These are phyloP conservation scores for Candolleomyces eurysporus DNA, from an alignment of 768 basidiomycete species.

Conservation along the genomic window DNA sequence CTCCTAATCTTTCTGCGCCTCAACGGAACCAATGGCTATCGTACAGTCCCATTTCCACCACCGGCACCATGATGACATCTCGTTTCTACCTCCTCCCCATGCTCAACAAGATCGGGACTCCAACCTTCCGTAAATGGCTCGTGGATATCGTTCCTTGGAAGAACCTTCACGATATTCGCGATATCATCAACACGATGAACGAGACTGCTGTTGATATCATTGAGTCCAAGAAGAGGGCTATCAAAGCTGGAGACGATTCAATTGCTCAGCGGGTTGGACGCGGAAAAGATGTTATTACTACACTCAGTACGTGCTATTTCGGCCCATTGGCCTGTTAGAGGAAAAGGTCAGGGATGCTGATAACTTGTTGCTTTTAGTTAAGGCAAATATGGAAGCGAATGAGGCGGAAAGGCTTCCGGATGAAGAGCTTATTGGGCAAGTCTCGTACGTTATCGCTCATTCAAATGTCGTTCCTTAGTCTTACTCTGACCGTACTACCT, in stretches of 20 bases:
- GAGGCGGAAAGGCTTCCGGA: conserved; percentile 30
- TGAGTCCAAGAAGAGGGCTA: conserved; percentile 32
- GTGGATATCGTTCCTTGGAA: conserved; percentile 31
- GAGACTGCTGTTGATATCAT: conserved; percentile 34
- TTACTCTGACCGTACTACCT: neutral
- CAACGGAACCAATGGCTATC: conserved; percentile 8
- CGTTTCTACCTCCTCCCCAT: conserved; percentile 14
- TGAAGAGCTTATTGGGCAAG: conserved; percentile 39
- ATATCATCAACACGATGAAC: conserved; percentile 35
- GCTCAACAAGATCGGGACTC: conserved; percentile 21
- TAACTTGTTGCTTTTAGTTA: conserved; percentile 25
- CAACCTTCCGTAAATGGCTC: conserved; percentile 30
- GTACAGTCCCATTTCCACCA: neutral
- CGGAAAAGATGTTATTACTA: conserved; percentile 47
- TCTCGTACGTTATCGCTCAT: conserved; percentile 12
- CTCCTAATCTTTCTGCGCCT: neutral
- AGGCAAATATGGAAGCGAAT: conserved; percentile 32
- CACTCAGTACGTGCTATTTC: conserved; percentile 35
- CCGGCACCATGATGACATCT: neutral
- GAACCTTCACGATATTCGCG: conserved; percentile 21
- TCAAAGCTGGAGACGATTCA: conserved; percentile 32
- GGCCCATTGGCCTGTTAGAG: no score
- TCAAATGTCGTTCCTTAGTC: neutral
- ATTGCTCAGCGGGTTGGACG: conserved; percentile 27
- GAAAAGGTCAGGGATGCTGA: neutral